These are phyloP conservation scores for Calocybe cyanea DNA, from an alignment of 768 basidiomycete species.

Conservation along the genomic window DNA sequence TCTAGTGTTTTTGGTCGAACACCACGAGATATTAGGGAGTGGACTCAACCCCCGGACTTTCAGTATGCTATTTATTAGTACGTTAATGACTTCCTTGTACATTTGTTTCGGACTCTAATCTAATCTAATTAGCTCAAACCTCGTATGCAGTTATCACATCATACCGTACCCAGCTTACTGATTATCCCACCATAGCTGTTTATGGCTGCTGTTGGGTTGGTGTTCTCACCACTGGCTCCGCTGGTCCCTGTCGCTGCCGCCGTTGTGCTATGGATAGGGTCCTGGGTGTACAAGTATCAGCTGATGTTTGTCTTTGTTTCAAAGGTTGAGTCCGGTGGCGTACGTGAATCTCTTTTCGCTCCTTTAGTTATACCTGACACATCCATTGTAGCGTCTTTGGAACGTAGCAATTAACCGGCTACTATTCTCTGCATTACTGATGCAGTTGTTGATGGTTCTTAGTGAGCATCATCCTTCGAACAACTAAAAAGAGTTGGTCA, in stretches of 20 bases:
- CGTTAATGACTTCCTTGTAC: constrained; percentile 25
- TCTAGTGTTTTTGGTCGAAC: constrained; percentile 79
- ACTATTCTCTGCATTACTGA: constrained; percentile 70
- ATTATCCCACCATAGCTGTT: constrained; percentile 49
- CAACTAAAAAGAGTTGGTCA: neutral
- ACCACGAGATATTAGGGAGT: constrained; percentile 85
- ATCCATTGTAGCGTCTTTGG: constrained; percentile 69
- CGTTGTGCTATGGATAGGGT: constrained; percentile 83
- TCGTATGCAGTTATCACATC: constrained; percentile 35
- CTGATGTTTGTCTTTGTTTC: constrained; percentile 92
- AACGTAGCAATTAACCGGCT: constrained; percentile 92
- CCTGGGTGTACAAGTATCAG: constrained; percentile 93
- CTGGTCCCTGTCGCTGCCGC: constrained; percentile 81
- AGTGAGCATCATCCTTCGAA: constrained; percentile 49
- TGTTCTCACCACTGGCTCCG: constrained; percentile 94
- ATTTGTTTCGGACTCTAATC: constrained; percentile 11
- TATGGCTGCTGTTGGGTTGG: constrained; percentile 89
- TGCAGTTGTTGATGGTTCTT: constrained; percentile 84
- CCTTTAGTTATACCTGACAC: constrained; percentile 3
- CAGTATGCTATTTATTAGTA: constrained; percentile 84
- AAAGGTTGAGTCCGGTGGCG: constrained; percentile 90
- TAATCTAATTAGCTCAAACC: constrained; percentile 43
- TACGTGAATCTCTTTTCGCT: constrained; percentile 34
- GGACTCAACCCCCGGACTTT: constrained; percentile 88
- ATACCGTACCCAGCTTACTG: neutral